Percentiles rank a stretch among this genome's conserved stretches.
Conservation (phyloP, 192 early-diverging fungal genomes). For the Podila horticola region DNA sequence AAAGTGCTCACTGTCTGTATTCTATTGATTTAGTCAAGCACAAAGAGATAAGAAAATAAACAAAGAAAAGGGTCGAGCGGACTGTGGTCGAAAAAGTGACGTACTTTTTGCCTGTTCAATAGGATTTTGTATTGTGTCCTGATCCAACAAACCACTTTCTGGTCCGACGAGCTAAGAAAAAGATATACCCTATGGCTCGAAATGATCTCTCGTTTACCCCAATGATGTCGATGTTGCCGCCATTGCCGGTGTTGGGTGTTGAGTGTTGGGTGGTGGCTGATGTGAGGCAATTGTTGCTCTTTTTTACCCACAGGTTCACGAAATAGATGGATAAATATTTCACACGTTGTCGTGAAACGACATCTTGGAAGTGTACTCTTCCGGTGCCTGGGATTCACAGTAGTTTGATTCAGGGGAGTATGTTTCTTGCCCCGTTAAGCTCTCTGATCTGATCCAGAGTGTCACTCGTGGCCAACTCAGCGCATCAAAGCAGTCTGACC, state of each 20-base stretch:
- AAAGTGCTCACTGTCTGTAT: no score
- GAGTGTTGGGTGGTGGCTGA: neutral
- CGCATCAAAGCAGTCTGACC: no score
- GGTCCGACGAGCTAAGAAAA: slow-evolving; percentile 1
- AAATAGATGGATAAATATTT: neutral
- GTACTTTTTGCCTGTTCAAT: neutral
- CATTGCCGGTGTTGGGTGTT: neutral
- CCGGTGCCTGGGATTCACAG: no score
- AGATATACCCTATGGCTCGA: neutral
- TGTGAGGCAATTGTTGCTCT: neutral
- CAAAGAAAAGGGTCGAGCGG: neutral
- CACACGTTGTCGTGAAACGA: neutral
- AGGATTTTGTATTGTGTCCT: neutral
- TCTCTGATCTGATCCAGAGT: no score
- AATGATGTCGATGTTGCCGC: neutral
- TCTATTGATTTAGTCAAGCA: neutral
- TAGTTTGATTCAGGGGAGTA: no score
- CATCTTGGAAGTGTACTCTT: neutral
- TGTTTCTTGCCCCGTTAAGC: no score
- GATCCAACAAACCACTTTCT: slow-evolving; percentile 5
- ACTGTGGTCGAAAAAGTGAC: neutral
- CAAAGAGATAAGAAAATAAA: neutral
- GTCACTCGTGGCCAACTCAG: no score
- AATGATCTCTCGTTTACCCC: neutral
- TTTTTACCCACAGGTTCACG: neutral